Base-by-base conservation (phyloP, 768 basidiomycete species). In the Antrodiella citrinella region DNA sequence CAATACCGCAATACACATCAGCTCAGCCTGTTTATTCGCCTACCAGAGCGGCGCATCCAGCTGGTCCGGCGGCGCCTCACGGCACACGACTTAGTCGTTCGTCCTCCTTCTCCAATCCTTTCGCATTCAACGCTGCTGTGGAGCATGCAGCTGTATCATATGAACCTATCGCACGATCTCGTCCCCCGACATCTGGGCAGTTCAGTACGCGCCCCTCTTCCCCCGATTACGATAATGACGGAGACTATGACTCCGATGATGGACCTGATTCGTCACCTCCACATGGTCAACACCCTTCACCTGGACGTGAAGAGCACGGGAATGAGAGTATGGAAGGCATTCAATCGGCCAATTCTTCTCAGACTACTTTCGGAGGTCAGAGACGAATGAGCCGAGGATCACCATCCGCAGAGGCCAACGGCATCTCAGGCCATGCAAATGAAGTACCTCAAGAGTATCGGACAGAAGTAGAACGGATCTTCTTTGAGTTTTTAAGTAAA, bases 401-500 rank as follows among this genome's bases (percentile, higher is more conserved):
- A 26, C 60, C 62, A 25, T 59, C 63, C 41, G 57, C 56, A 30
- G 63, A 63, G 44, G 57, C 57, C 49, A 49, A 26, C 22, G 43
- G 26, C 22, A 4, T 56, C 15, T 52, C 62, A 5, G 63, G 58
- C 15, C 73, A 76, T 50, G 70, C 67, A 48, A 78, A 77, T 51
- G 87, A 90, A 59, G 76, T 91, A 44, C 87, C 89, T 4, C 75
- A 80, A 51, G 93, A 95, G 64, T 86, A 91, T 58, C 78, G 81
- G 50, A 67, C 72, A 18, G 85, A 90, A 59, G 84, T 98, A 47
- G 92, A 96, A 66, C 80, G 83, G 54, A 83, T 96, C 61, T 96
- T 98, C 69, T 82, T 92, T 62, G 82, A 86, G 56, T 98, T 89
- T 62, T 69, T 98, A 57, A 92, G 85, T 62, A 79, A 73, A 48